Evolutionary conservation across 441 rosid species (phyloP).

Genomic region (Daphne laureola): DNA sequence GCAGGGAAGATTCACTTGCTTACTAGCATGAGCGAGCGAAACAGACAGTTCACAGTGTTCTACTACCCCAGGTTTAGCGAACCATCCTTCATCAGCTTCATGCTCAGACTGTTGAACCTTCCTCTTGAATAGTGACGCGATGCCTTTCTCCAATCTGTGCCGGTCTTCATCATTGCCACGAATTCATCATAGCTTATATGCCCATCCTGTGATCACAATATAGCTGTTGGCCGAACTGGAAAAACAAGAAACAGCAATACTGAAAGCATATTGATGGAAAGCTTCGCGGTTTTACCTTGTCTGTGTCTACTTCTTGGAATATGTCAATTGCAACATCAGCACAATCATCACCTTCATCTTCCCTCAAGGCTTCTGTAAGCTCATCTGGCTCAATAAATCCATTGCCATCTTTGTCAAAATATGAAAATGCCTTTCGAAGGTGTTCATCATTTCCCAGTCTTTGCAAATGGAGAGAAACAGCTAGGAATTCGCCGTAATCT

Average conservation of each 20-base stretch:
- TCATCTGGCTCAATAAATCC: constrained; percentile 87
- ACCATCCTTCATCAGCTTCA: constrained; percentile 95
- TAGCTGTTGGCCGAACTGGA: constrained; percentile 9
- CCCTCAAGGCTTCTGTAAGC: constrained; percentile 86
- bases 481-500: constrained; percentile 90
- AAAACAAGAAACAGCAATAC: background rate
- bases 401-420: constrained; percentile 88
- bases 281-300: constrained; percentile 52
- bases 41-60: constrained; percentile 11
- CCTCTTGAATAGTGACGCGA: constrained; percentile 99
- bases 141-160: constrained; percentile 99
- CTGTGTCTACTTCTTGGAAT: constrained; percentile 98
- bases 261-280: constrained; percentile 3
- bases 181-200: constrained; percentile 93
- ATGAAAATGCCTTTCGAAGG: constrained; percentile 88
- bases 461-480: constrained; percentile 87
- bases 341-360: constrained; percentile 90
- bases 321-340: constrained; percentile 88
- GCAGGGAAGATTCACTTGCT: constrained; percentile 14
- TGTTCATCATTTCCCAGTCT: constrained; percentile 97
- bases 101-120: constrained; percentile 95
- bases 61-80: constrained; percentile 67
- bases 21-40: too few relatives aligned
- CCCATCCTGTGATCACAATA: constrained; percentile 57
- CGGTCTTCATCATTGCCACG: constrained; percentile 98